Evolutionary conservation across 768 basidiomycete species (phyloP).

Genomic region (Suillus variegatus): DNA sequence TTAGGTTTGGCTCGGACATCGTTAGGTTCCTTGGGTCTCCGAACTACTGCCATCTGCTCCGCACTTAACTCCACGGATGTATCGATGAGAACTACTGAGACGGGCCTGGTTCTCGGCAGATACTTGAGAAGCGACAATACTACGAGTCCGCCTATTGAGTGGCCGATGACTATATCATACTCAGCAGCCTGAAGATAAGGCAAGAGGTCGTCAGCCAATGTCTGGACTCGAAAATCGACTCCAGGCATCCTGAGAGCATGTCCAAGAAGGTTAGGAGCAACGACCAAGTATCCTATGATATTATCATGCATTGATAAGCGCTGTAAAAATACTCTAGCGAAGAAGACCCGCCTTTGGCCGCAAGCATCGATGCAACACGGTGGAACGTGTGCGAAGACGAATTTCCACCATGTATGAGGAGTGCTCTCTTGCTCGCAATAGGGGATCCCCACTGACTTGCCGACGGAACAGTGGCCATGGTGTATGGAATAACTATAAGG

Average conservation of each 20-base stretch:
- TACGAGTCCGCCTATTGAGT: constrained; percentile 23
- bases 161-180: constrained; percentile 17
- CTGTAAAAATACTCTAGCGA: too few relatives aligned
- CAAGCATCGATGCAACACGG: constrained; percentile 16
- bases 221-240: neutral
- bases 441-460: constrained; percentile 21
- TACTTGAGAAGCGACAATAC: constrained; percentile 16
- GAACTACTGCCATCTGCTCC: constrained; percentile 1
- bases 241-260: constrained; percentile 17
- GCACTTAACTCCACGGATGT: constrained; percentile 10
- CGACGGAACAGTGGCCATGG: constrained; percentile 1
- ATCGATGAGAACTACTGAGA: constrained; percentile 21
- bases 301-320: neutral
- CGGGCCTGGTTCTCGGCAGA: constrained; percentile 10
- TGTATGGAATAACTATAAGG: too few relatives aligned
- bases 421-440: constrained; percentile 16
- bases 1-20: neutral
- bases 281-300: constrained; percentile 25
- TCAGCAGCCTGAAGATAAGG: constrained; percentile 4
- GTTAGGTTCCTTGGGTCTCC: neutral
- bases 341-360: constrained; percentile 17
- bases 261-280: constrained; percentile 24
- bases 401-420: constrained; percentile 23
- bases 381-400: constrained; percentile 17
- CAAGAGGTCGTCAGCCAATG: constrained; percentile 6